Conservation (phyloP, 140 eudicot genomes). For the Ambrosia hybrid region DNA sequence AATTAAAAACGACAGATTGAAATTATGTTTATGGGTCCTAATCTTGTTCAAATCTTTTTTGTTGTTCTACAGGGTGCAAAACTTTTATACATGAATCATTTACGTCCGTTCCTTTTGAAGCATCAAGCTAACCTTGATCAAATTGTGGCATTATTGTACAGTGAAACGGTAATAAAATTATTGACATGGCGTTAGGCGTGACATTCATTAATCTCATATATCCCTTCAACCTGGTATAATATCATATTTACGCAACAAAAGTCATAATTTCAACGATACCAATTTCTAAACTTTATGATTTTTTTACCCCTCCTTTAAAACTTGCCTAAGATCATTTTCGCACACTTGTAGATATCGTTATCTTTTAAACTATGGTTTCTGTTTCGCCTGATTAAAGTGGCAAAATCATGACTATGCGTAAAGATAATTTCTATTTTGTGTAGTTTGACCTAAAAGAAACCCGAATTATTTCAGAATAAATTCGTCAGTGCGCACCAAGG, state of each 20-base stretch:
- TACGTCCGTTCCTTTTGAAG: conserved; percentile 80
- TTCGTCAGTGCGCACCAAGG: conserved; percentile 63
- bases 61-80: conserved; percentile 72
- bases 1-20: background rate
- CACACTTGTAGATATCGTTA: background rate
- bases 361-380: background rate
- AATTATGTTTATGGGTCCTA: background rate
- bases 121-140: conserved; percentile 84
- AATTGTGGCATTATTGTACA: conserved; percentile 48
- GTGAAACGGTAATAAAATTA: conserved; percentile 57
- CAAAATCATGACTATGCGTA: too few relatives aligned
- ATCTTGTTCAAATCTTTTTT: conserved; percentile 14
- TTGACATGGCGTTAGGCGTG: too few relatives aligned
- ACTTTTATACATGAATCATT: conserved; percentile 60
- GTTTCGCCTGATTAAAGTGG: too few relatives aligned
- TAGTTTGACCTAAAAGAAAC: too few relatives aligned
- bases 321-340: background rate
- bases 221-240: too few relatives aligned
- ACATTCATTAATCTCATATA: too few relatives aligned
- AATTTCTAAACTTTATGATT: background rate
- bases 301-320: background rate
- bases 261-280: too few relatives aligned
- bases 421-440: too few relatives aligned
- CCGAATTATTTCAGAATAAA: conserved; percentile 52
- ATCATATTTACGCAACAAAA: too few relatives aligned